Evolutionary conservation across 2,329 filamentous ascomycete species (phyloP).

Genomic region (Zarea fungicola): DNA sequence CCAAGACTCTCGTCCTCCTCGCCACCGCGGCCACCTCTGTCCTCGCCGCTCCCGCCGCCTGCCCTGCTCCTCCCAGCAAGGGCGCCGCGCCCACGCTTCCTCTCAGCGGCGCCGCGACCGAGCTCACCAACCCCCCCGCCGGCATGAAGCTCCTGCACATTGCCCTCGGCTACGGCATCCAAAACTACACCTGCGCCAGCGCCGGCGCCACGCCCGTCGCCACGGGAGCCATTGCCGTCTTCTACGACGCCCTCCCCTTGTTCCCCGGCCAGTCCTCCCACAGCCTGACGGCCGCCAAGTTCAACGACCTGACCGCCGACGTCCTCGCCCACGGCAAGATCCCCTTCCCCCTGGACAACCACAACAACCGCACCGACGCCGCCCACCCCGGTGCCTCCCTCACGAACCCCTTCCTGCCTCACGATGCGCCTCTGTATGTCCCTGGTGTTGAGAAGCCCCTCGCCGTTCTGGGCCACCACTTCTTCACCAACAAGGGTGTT

Average conservation of each 20-base stretch:
- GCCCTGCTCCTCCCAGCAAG: constrained; percentile 17
- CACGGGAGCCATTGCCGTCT: constrained; percentile 53
- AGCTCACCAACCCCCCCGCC: constrained; percentile 40
- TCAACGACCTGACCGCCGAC: constrained; percentile 33
- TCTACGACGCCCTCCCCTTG: constrained; percentile 52
- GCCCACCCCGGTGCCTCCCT: constrained; percentile 37
- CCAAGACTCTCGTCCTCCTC: constrained; percentile 28
- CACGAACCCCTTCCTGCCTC: constrained; percentile 39
- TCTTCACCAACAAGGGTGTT: constrained; percentile 49
- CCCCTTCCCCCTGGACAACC: constrained; percentile 42
- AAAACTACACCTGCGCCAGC: constrained; percentile 61
- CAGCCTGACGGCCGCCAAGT: constrained; percentile 35
- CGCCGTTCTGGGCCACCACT: constrained; percentile 58
- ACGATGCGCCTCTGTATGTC: constrained; percentile 35
- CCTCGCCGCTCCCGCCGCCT: constrained; percentile 21
- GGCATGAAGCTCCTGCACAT: constrained; percentile 46
- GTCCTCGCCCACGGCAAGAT: constrained; percentile 37
- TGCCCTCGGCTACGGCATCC: constrained; percentile 58
- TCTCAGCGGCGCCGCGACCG: constrained; percentile 26
- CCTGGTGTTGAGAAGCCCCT: constrained; percentile 28
- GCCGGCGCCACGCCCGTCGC: constrained; percentile 31
- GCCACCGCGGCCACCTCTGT: constrained; percentile 29
- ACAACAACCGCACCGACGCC: constrained; percentile 24
- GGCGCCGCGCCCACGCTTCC: not conserved
- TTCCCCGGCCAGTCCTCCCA: constrained; percentile 39